phyloP scores from a whole-genome alignment of 495 filamentous ascomycete species.

The Rusavskia elegans region DNA sequence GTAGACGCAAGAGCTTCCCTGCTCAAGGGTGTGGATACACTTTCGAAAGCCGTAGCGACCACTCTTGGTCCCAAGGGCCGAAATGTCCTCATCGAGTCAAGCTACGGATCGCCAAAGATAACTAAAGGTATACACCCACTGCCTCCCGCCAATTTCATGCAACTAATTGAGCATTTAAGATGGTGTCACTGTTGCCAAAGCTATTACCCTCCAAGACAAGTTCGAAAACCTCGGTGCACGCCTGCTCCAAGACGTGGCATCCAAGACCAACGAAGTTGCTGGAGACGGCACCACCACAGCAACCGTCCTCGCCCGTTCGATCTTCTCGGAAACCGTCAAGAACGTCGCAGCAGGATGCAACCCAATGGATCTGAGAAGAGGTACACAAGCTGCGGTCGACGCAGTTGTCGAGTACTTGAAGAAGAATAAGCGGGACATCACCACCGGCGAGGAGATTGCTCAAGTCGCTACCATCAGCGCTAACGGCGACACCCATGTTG shows the following conservation, averaged over 20 bases:
- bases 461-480: slow-evolving; percentile 97
- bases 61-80: slow-evolving; percentile 95
- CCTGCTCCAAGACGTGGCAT: slow-evolving; percentile 92
- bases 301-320: slow-evolving; percentile 90
- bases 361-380: slow-evolving; percentile 94
- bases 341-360: slow-evolving; percentile 99
- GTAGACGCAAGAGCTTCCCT: slow-evolving; percentile 83
- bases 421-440: slow-evolving; percentile 91
- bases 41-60: slow-evolving; percentile 90
- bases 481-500: slow-evolving; percentile 93
- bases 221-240: slow-evolving; percentile 98
- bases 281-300: slow-evolving; percentile 98
- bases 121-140: slow-evolving; percentile 68
- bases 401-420: slow-evolving; percentile 86
- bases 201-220: slow-evolving; percentile 90
- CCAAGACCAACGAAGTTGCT: slow-evolving; percentile 97
- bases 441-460: slow-evolving; percentile 89
- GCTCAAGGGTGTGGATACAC: slow-evolving; percentile 87
- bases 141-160: too few species aligned
- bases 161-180: slow-evolving; percentile 31
- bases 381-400: slow-evolving; percentile 91
- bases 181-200: slow-evolving; percentile 87
- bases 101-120: slow-evolving; percentile 97
- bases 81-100: slow-evolving; percentile 94
- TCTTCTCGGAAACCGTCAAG: slow-evolving; percentile 99